Percentiles rank a stretch among this genome's conserved stretches.
phyloP scores from a whole-genome alignment of 805 yeast species.

The Candida easanensis region DNA sequence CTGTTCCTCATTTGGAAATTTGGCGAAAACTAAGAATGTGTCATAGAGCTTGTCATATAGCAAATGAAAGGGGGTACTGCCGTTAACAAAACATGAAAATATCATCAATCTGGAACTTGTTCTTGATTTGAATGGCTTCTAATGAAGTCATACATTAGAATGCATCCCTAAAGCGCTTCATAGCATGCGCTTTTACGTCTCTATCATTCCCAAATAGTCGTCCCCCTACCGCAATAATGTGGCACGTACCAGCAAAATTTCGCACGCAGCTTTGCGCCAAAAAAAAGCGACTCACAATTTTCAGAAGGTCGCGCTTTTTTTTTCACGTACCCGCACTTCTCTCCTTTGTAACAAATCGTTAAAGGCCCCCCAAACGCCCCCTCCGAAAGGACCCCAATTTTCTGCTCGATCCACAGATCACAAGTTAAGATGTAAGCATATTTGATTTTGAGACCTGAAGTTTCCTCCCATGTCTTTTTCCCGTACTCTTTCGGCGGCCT shows the following conservation, averaged over 20 bases:
- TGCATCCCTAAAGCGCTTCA: not conserved
- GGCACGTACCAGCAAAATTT: conserved; percentile 1
- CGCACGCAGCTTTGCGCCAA: conserved; percentile 14
- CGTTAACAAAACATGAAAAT: too few species aligned
- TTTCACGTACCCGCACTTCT: conserved; percentile 11
- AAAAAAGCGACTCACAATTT: conserved; percentile 14
- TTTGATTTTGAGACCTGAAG: not conserved
- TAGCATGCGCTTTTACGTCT: not conserved
- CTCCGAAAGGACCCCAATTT: conserved; percentile 11
- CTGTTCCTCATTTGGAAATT: not conserved
- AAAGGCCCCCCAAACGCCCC: conserved; percentile 2
- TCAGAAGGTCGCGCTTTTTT: conserved; percentile 5
- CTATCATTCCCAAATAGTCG: not conserved
- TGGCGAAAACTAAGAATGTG: not conserved
- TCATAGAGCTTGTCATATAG: not conserved
- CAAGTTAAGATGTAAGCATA: conserved; percentile 17
- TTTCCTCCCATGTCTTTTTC: not conserved
- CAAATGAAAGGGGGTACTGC: too few species aligned
- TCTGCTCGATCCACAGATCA: conserved; percentile 13
- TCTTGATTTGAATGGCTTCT: not conserved
- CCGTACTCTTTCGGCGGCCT: not conserved
- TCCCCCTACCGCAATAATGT: not conserved
- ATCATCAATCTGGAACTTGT: too few species aligned
- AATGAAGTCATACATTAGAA: too few species aligned
- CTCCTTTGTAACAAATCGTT: conserved; percentile 2